Base-by-base conservation (phyloP, 805 yeast genomes). In the Yamadazyma kitorensis region DNA sequence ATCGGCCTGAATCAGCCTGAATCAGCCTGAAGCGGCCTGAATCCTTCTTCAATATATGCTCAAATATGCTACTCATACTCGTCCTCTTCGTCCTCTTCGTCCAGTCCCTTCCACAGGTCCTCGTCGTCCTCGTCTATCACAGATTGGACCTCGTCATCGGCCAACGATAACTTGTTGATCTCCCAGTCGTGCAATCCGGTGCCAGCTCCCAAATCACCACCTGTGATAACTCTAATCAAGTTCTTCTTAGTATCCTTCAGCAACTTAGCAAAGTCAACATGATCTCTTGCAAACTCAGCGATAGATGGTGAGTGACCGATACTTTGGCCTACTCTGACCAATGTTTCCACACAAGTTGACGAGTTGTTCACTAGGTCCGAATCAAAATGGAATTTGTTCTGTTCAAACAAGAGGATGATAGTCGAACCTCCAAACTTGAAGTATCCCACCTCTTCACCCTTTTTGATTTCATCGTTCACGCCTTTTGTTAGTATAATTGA, bases 381-480 rank as follows among this genome's bases (percentile, higher is more conserved):
- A 57, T 91, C 98, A 51, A 88, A 82, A 17, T 44, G 41, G 47
- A 84, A 68, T 6, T 39, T 47, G 3, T 59, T 57, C 8, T 63
- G 54, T 35, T 80, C 80, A 47, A 88, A 76, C 5, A 93, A 53
- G 1, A 84, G 55, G 3, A 91, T 61, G 5, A 87, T 72, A 0
- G 98, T 93, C 0, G 95, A 85, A 0, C 98, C 98, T 10, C 98
- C 98, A 63, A 91, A 91, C 54, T 89, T 86, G 72, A 91, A 91
- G 53, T 86, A 91, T 0, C 98, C 98, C 17, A 91, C 59, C 49
- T 91, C 98, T 27, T 85, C 89, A 4, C 93, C 85, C 29, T 89
- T 69, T 6, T 59, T 48, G 3, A 91, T 68, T 0, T 34, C 24
- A 27, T 78, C 78, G 2, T 86, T 87, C 29, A 71, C 74, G 33